phyloP scores from a whole-genome alignment of 2,329 filamentous ascomycete species.

The Ascochyta pisi region DNA sequence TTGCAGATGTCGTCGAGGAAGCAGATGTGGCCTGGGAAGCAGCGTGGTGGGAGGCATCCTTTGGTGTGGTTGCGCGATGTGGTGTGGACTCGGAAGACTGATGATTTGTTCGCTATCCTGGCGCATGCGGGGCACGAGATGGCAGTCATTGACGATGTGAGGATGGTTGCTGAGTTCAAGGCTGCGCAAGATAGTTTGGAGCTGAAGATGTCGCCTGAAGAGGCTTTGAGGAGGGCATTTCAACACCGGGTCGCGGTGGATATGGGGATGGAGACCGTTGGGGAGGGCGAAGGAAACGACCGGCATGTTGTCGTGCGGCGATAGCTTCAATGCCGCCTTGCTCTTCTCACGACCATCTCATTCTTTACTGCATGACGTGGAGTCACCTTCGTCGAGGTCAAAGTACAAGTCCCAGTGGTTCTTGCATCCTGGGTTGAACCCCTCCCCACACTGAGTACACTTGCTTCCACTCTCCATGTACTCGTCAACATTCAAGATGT shows the following conservation, averaged over 20 bases:
- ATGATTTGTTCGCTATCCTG: neutral
- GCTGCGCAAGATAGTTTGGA: neutral
- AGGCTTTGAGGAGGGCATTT: neutral
- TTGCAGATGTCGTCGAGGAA: neutral
- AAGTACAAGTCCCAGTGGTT: constrained; percentile 47
- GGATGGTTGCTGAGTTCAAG: neutral
- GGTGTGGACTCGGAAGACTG: neutral
- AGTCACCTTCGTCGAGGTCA: constrained; percentile 16
- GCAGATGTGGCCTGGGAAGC: neutral
- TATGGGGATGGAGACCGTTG: neutral
- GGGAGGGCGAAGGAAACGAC: neutral
- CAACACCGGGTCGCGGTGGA: constrained; percentile 5
- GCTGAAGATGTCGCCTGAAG: neutral
- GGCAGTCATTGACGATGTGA: neutral
- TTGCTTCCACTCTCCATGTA: constrained; percentile 40
- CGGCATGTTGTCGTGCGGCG: constrained; percentile 2
- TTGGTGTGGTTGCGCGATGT: too few relatives aligned
- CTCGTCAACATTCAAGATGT: constrained; percentile 36
- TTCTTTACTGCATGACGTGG: neutral
- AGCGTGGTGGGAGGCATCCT: neutral
- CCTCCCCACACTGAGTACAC: constrained; percentile 35
- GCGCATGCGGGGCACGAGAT: neutral
- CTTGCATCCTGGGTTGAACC: constrained; percentile 47
- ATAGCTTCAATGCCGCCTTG: neutral
- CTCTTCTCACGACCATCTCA: neutral